Evolutionary conservation across 164 flowering plant genomes (phyloP).

Genomic region (Magnolia kwangsiensis): DNA sequence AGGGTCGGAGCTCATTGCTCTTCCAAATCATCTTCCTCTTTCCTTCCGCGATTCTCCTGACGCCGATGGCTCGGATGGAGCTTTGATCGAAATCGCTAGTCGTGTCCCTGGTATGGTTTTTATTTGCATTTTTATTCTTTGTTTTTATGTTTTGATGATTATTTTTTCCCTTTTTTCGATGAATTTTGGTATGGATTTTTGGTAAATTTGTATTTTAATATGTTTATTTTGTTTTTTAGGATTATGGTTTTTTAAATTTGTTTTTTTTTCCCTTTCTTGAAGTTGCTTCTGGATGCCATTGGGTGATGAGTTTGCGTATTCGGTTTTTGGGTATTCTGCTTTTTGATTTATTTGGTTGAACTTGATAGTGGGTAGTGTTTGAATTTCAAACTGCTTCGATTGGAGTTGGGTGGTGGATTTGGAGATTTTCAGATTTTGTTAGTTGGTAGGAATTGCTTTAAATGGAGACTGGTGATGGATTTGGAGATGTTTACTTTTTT

Average conservation of each 20-base stretch:
- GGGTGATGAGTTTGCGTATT: too few relatives aligned
- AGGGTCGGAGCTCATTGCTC: constrained; percentile 69
- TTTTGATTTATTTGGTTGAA: too few relatives aligned
- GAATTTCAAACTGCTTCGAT: too few relatives aligned
- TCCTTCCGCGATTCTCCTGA: constrained; percentile 30
- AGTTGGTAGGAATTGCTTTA: too few relatives aligned
- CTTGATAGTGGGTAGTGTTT: too few relatives aligned
- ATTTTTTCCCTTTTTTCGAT: neutral
- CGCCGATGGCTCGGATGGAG: constrained; percentile 26
- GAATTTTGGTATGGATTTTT: neutral
- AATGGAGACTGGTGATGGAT: too few relatives aligned
- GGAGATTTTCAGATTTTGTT: too few relatives aligned
- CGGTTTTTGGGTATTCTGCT: too few relatives aligned
- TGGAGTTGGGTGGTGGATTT: too few relatives aligned
- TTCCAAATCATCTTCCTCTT: constrained; percentile 68
- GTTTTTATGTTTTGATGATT: neutral
- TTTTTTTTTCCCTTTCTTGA: too few relatives aligned
- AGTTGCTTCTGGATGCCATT: too few relatives aligned
- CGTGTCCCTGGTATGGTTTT: constrained; percentile 60
- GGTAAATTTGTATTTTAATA: neutral
- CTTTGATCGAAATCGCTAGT: constrained; percentile 46
- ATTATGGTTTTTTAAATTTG: neutral
- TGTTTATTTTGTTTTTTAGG: neutral
- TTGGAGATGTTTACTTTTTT: too few relatives aligned
- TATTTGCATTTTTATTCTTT: neutral